Conservation (phyloP, 768 basidiomycete genomes). For the Roridomyces roridus region DNA sequence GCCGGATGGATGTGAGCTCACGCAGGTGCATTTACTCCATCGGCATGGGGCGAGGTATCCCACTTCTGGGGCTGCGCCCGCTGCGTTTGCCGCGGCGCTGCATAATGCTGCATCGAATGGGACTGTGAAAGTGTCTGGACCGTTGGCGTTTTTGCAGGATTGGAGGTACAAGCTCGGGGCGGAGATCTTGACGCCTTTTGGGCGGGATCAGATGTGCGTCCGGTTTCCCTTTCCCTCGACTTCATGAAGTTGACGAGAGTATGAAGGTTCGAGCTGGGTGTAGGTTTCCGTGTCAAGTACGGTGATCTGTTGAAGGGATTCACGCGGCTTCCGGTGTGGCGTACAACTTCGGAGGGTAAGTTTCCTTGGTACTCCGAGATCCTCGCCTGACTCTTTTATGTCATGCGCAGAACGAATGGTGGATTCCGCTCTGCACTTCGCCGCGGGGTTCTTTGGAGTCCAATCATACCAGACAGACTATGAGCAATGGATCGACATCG, state of each 20-base stretch:
- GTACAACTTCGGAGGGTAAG: slow-evolving; percentile 63
- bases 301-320: slow-evolving; percentile 55
- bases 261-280: slow-evolving; percentile 52
- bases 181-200: slow-evolving; percentile 80
- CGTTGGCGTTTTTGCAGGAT: slow-evolving; percentile 67
- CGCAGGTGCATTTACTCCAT: slow-evolving; percentile 65
- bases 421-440: slow-evolving; percentile 58
- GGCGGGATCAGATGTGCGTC: slow-evolving; percentile 69
- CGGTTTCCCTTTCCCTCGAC: neutral
- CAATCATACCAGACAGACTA: slow-evolving; percentile 58
- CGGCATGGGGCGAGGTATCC: slow-evolving; percentile 74
- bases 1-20: slow-evolving; percentile 53
- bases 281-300: slow-evolving; percentile 68
- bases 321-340: slow-evolving; percentile 61
- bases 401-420: slow-evolving; percentile 64
- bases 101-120: slow-evolving; percentile 48
- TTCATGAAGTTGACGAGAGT: neutral
- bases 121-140: slow-evolving; percentile 57
- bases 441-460: slow-evolving; percentile 65
- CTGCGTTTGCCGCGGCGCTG: slow-evolving; percentile 50
- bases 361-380: slow-evolving; percentile 23
- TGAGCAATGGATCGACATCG: slow-evolving; percentile 67
- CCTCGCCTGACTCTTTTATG: too few relatives aligned
- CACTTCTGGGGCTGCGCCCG: slow-evolving; percentile 50
- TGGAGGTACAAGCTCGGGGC: slow-evolving; percentile 84